A percentile compares a stretch with the other conserved stretches of the same genome.
Conservation (phyloP, 2,329 filamentous ascomycete genomes). For the Didymella segeticola region DNA sequence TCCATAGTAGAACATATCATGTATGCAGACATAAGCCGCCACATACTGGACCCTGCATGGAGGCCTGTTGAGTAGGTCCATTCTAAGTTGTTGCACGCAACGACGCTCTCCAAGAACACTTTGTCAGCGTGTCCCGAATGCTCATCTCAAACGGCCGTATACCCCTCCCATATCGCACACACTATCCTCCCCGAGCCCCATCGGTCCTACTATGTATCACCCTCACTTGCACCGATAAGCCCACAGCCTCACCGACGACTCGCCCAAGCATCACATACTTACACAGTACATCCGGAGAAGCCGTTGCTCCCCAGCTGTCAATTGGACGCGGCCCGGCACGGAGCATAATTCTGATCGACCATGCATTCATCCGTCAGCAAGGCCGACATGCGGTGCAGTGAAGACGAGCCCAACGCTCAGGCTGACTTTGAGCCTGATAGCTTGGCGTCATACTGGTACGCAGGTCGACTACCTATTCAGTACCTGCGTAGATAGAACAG, state of each 20-base stretch:
- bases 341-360: conserved; percentile 4
- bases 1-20: not conserved
- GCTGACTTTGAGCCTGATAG: not conserved
- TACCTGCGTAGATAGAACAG: too few species aligned
- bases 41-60: not conserved
- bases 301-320: conserved; percentile 1
- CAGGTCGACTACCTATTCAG: too few species aligned
- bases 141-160: too few species aligned
- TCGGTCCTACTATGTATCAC: not conserved
- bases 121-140: too few species aligned
- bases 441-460: too few species aligned
- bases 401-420: conserved; percentile 7
- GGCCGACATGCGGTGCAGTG: too few species aligned
- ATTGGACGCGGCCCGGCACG: conserved; percentile 5
- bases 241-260: not conserved
- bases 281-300: conserved; percentile 9
- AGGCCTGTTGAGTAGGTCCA: too few species aligned
- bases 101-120: too few species aligned
- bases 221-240: not conserved
- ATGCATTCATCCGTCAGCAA: not conserved
- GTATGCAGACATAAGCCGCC: conserved; percentile 13
- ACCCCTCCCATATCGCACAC: too few species aligned
- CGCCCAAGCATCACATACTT: not conserved
- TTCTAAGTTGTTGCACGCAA: too few species aligned
- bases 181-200: not conserved